phyloP scores from a whole-genome alignment of 2,329 filamentous ascomycete species.

The Orbilia javanica region DNA sequence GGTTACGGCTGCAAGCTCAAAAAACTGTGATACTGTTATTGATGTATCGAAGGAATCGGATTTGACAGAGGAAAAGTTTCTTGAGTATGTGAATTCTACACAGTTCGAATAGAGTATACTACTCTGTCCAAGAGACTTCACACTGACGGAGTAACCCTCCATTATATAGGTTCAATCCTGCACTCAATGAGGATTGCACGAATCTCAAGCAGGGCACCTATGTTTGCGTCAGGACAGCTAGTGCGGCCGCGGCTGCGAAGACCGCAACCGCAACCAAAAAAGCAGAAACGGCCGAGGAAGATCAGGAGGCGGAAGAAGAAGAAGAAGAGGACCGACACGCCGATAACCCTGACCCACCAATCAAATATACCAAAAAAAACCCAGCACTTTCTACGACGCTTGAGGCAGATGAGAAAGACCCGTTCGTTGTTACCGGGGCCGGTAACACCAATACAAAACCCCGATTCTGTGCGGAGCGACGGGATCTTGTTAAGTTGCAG shows the following conservation, averaged over 20 bases:
- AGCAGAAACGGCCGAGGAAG: background rate
- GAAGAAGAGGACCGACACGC: slow-evolving; percentile 2
- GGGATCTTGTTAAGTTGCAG: slow-evolving; percentile 21
- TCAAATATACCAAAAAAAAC: background rate
- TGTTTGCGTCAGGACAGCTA: slow-evolving; percentile 11
- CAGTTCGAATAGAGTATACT: background rate
- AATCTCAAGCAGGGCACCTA: slow-evolving; percentile 12
- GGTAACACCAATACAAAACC: background rate
- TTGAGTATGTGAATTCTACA: background rate
- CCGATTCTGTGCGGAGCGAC: slow-evolving; percentile 14
- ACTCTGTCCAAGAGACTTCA: background rate
- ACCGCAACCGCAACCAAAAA: background rate
- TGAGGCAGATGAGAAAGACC: background rate
- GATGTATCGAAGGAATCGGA: background rate
- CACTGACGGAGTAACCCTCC: background rate
- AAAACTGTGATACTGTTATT: slow-evolving; percentile 11
- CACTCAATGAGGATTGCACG: background rate
- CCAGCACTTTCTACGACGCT: background rate
- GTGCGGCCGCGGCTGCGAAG: background rate
- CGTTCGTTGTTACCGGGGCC: background rate
- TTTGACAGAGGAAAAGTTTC: background rate
- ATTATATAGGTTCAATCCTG: slow-evolving; percentile 12
- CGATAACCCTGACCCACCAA: background rate
- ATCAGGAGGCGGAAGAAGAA: background rate
- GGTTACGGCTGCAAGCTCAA: background rate